Evolutionary conservation across 2,329 filamentous ascomycete species (phyloP), one percentile per base, ranked within the genome.

Genomic region (Thelonectria rubi): DNA sequence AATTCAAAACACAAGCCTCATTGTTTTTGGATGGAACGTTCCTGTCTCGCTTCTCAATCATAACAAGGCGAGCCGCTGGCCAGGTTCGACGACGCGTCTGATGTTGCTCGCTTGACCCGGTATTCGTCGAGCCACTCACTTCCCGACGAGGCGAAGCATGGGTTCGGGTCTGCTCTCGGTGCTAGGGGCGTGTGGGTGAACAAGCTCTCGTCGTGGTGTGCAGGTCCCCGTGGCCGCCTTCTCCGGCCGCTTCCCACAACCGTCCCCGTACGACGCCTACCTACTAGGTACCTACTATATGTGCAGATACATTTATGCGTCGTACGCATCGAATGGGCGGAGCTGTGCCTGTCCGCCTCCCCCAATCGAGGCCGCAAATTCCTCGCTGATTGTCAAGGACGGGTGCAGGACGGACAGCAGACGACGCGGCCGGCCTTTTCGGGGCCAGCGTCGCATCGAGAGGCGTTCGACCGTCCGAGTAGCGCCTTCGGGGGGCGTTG

Each of bases 11-110:
- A 20, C 8, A 18, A 17, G 10, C n/a, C 10, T 40, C 9, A n/a
- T 21, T 21, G 46, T 24, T 18, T 37, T 43, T 30, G 32, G 3
- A 7, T 34, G 9, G 32, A 47, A 47, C 43, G 43, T 34, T 34
- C 9, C 60, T 71, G 68, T 70, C 68, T 70, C 68, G 66, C 64
- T 60, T 15, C 53, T 68, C 65, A 49, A 69, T 68, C 68, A 70
- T 65, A 70, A 70, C 65, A 70, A 65, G 40, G 26, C 26, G 43
- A 58, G 51, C 34, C 47, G 62, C 55, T 65, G 63, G 61, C 20
- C 50, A 65, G 52, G 53, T 26, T 18, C 64, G 58, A 55, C 53
- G 62, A 59, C 62, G 68, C 64, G 55, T 61, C 47, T 61, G 47
- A 15, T 32, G 42, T 62, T 56, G 46, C 54, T 58, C 58, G 62